These are phyloP conservation scores for Biscogniauxia mediterranea DNA, from an alignment of 2,329 filamentous ascomycete genomes.

Conservation along the genomic window DNA sequence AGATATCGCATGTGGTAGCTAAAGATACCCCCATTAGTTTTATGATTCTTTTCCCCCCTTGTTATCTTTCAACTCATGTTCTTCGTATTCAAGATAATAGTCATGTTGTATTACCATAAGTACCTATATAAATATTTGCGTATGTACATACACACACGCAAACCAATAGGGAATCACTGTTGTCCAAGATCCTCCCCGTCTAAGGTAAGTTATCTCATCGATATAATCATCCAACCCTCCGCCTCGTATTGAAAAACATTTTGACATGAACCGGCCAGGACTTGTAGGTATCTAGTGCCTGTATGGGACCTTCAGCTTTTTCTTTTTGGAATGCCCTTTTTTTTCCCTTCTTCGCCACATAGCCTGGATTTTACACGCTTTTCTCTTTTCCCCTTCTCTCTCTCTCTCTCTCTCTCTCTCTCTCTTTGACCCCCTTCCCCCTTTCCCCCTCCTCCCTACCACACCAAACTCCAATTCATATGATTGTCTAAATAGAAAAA, in stretches of 20 bases:
- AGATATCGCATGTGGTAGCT: not conserved
- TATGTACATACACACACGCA: not conserved
- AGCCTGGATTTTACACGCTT: too few species aligned
- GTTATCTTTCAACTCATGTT: not conserved
- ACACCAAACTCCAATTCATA: slow-evolving; percentile 18
- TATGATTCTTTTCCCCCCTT: not conserved
- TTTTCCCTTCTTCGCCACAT: not conserved
- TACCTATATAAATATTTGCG: not conserved
- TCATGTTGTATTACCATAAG: not conserved
- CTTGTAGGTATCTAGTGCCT: not conserved
- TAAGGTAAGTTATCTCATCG: not conserved
- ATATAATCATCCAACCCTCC: not conserved
- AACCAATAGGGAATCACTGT: not conserved
- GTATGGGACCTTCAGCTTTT: not conserved
- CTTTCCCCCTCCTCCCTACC: not conserved
- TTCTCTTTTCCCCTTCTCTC: not conserved
- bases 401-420: not conserved
- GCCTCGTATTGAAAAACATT: not conserved
- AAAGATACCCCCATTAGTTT: too few species aligned
- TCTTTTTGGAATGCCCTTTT: not conserved
- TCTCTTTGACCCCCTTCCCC: not conserved
- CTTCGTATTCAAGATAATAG: not conserved
- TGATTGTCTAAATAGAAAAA: slow-evolving; percentile 12
- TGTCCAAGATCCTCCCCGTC: not conserved
- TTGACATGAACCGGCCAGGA: not conserved